Conservation (phyloP, 1,284 basidiomycete genomes). For the Bjerkandera adusta region DNA sequence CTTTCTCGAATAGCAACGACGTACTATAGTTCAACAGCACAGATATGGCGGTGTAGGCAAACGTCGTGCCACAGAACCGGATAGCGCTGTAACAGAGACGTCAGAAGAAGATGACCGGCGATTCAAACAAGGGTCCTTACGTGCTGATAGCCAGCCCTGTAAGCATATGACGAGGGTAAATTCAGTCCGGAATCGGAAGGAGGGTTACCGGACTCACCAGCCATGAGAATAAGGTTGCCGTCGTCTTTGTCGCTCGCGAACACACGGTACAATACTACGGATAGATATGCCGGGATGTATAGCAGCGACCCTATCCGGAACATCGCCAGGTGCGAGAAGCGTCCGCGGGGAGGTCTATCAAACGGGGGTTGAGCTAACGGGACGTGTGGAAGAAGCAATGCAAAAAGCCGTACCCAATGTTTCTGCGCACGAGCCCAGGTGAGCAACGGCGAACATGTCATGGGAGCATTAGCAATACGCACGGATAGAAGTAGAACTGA, state of each 20-base stretch:
- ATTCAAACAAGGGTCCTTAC: conserved; percentile 40
- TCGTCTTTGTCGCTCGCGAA: conserved; percentile 61
- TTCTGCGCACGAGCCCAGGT: conserved; percentile 34
- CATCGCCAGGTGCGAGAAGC: conserved; percentile 83
- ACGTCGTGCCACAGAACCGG: conserved; percentile 75
- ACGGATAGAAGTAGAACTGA: conserved; percentile 86
- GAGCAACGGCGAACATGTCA: conserved; percentile 7
- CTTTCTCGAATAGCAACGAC: conserved; percentile 28
- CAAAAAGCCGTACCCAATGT: conserved; percentile 43
- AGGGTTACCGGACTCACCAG: conserved; percentile 49
- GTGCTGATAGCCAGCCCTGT: conserved; percentile 69
- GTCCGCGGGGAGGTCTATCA: conserved; percentile 62
- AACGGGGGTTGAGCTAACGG: neutral
- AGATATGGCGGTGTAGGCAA: conserved; percentile 75
- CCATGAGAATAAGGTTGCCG: conserved; percentile 70
- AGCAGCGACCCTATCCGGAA: conserved; percentile 76
- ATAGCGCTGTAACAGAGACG: conserved; percentile 47
- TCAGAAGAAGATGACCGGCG: conserved; percentile 12
- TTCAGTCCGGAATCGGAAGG: conserved; percentile 14
- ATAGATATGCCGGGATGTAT: conserved; percentile 78
- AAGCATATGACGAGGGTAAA: conserved; percentile 13
- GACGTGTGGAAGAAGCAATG: neutral
- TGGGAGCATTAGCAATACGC: conserved; percentile 32
- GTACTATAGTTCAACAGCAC: conserved; percentile 80
- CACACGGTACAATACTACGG: conserved; percentile 65